phyloP scores from a whole-genome alignment of 2,329 filamentous ascomycete genomes.

The Colletotrichum eleusines region DNA sequence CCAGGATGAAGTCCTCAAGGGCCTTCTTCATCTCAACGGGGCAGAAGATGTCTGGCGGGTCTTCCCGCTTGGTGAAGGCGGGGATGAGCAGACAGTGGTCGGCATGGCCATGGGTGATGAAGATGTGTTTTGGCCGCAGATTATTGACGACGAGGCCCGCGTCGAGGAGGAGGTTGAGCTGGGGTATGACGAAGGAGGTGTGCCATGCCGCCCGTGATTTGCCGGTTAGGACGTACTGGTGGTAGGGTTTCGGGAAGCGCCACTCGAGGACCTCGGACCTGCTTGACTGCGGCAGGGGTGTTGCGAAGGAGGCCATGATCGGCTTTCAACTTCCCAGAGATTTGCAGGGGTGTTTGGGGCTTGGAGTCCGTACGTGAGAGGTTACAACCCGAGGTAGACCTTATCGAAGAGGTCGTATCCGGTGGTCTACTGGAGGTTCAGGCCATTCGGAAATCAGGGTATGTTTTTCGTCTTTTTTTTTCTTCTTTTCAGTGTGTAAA shows the following conservation, averaged over 20 bases:
- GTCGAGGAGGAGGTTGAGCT: constrained; percentile 63
- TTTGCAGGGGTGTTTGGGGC: background rate
- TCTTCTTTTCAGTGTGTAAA: background rate
- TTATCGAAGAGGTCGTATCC: background rate
- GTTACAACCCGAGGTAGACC: background rate
- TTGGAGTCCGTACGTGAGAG: no score
- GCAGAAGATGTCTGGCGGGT: constrained; percentile 61
- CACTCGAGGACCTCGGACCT: constrained; percentile 60
- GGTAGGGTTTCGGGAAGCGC: constrained; percentile 58
- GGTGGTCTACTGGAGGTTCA: background rate
- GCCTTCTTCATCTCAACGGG: constrained; percentile 55
- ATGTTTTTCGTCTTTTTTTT: no score
- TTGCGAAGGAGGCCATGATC: constrained; percentile 52
- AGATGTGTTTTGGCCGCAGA: constrained; percentile 61
- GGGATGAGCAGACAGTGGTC: constrained; percentile 60
- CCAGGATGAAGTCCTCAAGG: constrained; percentile 56
- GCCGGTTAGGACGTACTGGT: constrained; percentile 58
- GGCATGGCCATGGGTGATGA: constrained; percentile 63
- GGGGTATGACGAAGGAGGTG: constrained; percentile 63
- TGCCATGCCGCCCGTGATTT: constrained; percentile 64
- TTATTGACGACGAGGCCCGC: constrained; percentile 61
- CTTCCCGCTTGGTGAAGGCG: constrained; percentile 57
- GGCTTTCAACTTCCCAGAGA: background rate
- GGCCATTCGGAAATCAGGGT: background rate
- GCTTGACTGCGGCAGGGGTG: constrained; percentile 57